A percentile compares a stretch with the other conserved stretches of the same genome.
Conservation (phyloP, 179 eudicot genomes). For the Gypsophila paniculata region DNA sequence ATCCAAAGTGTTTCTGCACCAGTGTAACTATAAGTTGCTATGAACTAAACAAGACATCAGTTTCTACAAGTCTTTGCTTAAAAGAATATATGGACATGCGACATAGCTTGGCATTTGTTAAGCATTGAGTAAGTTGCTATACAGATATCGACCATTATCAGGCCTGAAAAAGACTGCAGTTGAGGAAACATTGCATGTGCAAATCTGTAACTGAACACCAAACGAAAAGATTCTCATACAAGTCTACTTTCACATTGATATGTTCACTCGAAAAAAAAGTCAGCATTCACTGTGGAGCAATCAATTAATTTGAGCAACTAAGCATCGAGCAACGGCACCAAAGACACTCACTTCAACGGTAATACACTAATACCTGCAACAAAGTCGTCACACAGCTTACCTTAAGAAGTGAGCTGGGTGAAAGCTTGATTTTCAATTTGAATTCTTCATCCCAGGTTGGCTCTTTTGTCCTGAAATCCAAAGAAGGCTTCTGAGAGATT, state of each 20-base stretch:
- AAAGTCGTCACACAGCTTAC: slow-evolving; percentile 25
- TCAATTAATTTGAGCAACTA: neutral
- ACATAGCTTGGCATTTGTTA: too few relatives aligned
- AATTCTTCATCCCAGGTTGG: slow-evolving; percentile 97
- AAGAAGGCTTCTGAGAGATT: neutral
- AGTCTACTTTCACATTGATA: neutral
- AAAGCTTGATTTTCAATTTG: slow-evolving; percentile 58
- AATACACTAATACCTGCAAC: slow-evolving; percentile 10
- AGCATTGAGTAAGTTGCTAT: neutral
- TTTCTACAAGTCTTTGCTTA: too few relatives aligned
- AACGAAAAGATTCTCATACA: neutral
- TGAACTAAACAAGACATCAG: too few relatives aligned
- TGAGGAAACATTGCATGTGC: neutral
- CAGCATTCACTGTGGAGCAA: neutral
- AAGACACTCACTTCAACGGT: neutral
- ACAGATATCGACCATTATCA: neutral
- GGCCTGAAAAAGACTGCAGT: neutral
- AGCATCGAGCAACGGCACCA: neutral
- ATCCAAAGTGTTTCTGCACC: neutral
- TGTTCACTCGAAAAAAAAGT: slow-evolving; percentile 6
- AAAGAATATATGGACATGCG: too few relatives aligned
- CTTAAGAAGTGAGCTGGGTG: slow-evolving; percentile 58
- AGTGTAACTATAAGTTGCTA: neutral
- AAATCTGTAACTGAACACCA: neutral
- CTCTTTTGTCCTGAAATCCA: slow-evolving; percentile 63